These are phyloP conservation scores for Trichoderma cornu-damae DNA, from an alignment of 2,329 filamentous ascomycete genomes.

Conservation along the genomic window DNA sequence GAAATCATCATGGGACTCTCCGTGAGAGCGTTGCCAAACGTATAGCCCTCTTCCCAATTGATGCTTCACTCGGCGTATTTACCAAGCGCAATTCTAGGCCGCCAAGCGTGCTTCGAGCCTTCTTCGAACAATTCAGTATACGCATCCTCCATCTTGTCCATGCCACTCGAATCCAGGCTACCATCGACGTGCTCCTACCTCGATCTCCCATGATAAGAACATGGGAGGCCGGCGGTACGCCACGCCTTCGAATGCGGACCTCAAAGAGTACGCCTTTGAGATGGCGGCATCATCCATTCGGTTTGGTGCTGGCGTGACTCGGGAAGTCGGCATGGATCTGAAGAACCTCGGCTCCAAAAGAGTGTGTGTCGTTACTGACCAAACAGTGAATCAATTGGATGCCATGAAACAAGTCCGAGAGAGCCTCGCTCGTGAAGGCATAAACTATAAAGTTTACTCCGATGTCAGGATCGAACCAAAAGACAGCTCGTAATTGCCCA, in stretches of 20 bases:
- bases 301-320: conserved; percentile 87
- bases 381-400: conserved; percentile 72
- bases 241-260: conserved; percentile 61
- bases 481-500: conserved; percentile 68
- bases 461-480: conserved; percentile 85
- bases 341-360: conserved; percentile 82
- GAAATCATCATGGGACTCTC: background rate
- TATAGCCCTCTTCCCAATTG: background rate
- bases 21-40: conserved; percentile 15
- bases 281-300: conserved; percentile 95
- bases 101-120: conserved; percentile 63
- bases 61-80: background rate
- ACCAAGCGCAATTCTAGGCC: conserved; percentile 37
- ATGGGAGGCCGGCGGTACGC: conserved; percentile 52
- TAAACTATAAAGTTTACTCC: conserved; percentile 76
- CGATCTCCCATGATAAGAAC: conserved; percentile 45
- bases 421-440: conserved; percentile 69
- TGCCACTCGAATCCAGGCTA: conserved; percentile 87
- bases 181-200: conserved; percentile 58
- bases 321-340: conserved; percentile 97
- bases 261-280: conserved; percentile 97
- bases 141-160: conserved; percentile 80
- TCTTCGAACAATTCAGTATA: conserved; percentile 85
- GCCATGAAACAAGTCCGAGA: conserved; percentile 88
- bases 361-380: conserved; percentile 89